Evolutionary conservation across 2,329 filamentous ascomycete species (phyloP), one percentile per base, ranked within the genome.

Genomic region (Diaporthe batatas): DNA sequence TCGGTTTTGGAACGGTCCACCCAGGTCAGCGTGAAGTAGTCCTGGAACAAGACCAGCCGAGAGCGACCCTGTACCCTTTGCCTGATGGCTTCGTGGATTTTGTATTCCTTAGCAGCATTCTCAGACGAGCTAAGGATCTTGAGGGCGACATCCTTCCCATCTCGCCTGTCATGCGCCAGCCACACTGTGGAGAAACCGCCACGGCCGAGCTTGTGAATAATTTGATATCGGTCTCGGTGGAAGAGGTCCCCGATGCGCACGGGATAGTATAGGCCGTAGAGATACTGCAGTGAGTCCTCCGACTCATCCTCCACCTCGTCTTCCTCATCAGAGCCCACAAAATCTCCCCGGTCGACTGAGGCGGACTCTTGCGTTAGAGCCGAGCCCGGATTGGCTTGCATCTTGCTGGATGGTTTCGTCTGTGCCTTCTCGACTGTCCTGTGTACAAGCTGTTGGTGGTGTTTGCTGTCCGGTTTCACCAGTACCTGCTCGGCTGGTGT

Each of bases 121-220:
- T 44, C 42, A 21, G 36, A 2, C n/a, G 36, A 59, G 21, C 57
- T 42, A 14, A 67, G 62, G 18, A 71, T 55, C 55, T 71, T 71
- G n/a, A 71, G 44, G 18, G 55, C 58, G 25, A 44, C 42, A 18
- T 44, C 42, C 16, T 44, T 44, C 42, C 42, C 42, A 44, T 44
- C 42, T 44, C 42, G 42, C 21, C 42, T 16, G 42, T 71, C 34
- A 54, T 42, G 57, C 7, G 65, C 71, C 11, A 86, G 81, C 84
- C 84, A 86, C 29, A 85, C 81, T 6, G 83, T 86, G 3, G 82
- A 82, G 77, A 77, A 83, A 12, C 81, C 80, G 36, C 84, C 83
- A 72, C 77, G 81, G 70, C 84, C 83, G 58, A 86, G 76, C 75
- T 86, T 86, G 55, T 84, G 80, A 55, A 82, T 75, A 47, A 85